Base-by-base conservation (phyloP, 257 asterid genomes). In the Fraxinus anomala region DNA sequence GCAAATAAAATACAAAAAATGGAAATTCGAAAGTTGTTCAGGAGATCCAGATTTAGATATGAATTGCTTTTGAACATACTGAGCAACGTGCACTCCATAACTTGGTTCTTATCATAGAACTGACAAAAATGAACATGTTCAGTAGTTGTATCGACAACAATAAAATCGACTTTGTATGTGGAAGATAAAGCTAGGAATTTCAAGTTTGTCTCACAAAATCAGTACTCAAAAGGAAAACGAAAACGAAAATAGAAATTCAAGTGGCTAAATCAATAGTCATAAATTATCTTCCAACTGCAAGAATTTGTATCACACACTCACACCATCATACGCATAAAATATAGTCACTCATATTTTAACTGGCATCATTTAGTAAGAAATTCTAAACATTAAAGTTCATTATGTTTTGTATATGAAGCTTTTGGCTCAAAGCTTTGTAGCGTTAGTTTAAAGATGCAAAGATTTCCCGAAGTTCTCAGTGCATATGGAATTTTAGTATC, bases 31-130 rank as follows among this genome's bases (percentile, higher is more conserved):
- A 47, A 47, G 30, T 26, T 16, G 63, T 16, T 61, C 40, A 14
- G 72, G 40, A 34, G 65, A 42, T 61, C 42, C 34, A 61, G 71
- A 75, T 42, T 59, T 47, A 47, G 56, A 47, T 47, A 47, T 14
- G 56, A 47, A 47, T 47, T 42, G 51, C 51, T 11, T 11, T 12
- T 42, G 51, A 42, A 42, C 51, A 42, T 42, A 42, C 51, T 42
- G 17, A 47, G 59, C n/a, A 47, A 12, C 6, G 3, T 47, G n/a
- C n/a, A 4, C 56, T 42, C 16, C 16, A 47, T 47, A 47, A 47
- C 56, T 16, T 14, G 56, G 21, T 47, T 47, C 14, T 14, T 5
- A 47, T 14, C 59, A 47, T 47, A 16, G 59, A 47, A 47, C 59
- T 47, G 21, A 47, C 8, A 47, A 14, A 47, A 14, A 3, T 14